Evolutionary conservation across 176 grass and related monocot genomes (phyloP), one percentile per base, ranked within the genome.

Genomic region (Oryza australiensis): DNA sequence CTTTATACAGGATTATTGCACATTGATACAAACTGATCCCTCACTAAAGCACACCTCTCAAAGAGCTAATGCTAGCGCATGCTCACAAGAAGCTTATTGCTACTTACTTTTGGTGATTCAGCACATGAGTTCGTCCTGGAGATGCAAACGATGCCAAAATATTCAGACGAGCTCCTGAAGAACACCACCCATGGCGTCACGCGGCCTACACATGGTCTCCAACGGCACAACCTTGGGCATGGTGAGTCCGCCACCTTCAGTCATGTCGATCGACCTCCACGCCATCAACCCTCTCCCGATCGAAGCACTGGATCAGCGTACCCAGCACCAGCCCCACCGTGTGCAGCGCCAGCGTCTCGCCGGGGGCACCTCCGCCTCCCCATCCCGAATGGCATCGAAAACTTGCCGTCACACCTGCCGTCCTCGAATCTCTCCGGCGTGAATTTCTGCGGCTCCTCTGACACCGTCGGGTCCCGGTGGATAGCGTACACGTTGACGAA

Each of bases 281-380:
- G 5, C 62, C 82, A 1, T 60, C 79, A 1, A 84, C 74, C 20
- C 28, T 79, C 14, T 88, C 70, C 90, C 85, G 92, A n/a, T 92
- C 82, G 18, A 95, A 95, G 80, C 90, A 92, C 27, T 95, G 93
- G 5, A 95, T 63, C 60, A 95, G 33, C 9, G 90, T 73, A 1
- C 74, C 93, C 0, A 91, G 14, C 5, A 43, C 63, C 49, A 95
- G 0, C 12, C 70, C 85, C 0, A 88, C 0, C 1, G 20, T 45
- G 4, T 26, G 62, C 48, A 84, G 8, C 0, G 85, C 87, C 2
- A 94, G 5, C 0, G 8, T 13, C 12, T 94, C 87, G 0, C 89
- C 89, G 0, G 87, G 87, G 92, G 26, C 92, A 94, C 77, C 22
- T 78, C 6, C 84, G 80, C 29, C 92, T 78, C 6, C 89, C 93